Percentiles rank a stretch among this genome's conserved stretches.
Evolutionary conservation across 2,329 filamentous ascomycete species (phyloP).

Genomic region (Cryphonectria naterciae): DNA sequence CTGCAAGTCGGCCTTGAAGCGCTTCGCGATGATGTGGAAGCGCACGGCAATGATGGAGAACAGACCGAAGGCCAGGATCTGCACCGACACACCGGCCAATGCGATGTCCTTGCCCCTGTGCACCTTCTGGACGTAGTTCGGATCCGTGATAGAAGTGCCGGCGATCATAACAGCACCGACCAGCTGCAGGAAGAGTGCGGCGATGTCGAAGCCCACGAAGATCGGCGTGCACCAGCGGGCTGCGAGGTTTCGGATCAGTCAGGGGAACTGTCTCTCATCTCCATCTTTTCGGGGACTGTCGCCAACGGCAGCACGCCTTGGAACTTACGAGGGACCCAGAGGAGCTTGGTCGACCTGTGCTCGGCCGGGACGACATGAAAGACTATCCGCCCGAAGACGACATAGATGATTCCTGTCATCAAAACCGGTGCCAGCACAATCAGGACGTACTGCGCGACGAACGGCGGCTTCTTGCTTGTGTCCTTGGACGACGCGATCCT

Average conservation of each 20-base stretch:
- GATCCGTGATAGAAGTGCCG: constrained; percentile 38
- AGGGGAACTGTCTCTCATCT: constrained; percentile 37
- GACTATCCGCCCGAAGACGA: constrained; percentile 45
- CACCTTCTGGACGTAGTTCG: constrained; percentile 38
- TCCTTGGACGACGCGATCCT: constrained; percentile 39
- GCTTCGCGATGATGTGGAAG: constrained; percentile 50
- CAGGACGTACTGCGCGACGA: constrained; percentile 43
- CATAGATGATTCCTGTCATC: constrained; percentile 46
- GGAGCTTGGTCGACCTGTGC: constrained; percentile 38
- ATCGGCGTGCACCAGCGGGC: constrained; percentile 42
- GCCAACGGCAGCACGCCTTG: not conserved
- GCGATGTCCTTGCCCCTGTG: constrained; percentile 44
- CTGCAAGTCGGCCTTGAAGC: constrained; percentile 38
- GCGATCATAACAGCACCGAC: constrained; percentile 46
- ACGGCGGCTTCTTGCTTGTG: constrained; percentile 34
- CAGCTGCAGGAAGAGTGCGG: constrained; percentile 45
- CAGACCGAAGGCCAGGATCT: constrained; percentile 50
- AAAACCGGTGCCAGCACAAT: constrained; percentile 44
- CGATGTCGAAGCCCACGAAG: constrained; percentile 46
- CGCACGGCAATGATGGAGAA: constrained; percentile 50
- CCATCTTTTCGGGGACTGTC: constrained; percentile 32
- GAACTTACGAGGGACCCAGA: constrained; percentile 41
- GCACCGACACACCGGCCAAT: constrained; percentile 45
- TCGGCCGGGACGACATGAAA: constrained; percentile 43
- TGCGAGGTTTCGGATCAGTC: constrained; percentile 22